Conservation (phyloP, 495 filamentous ascomycete species). For the Talaromyces liani region DNA sequence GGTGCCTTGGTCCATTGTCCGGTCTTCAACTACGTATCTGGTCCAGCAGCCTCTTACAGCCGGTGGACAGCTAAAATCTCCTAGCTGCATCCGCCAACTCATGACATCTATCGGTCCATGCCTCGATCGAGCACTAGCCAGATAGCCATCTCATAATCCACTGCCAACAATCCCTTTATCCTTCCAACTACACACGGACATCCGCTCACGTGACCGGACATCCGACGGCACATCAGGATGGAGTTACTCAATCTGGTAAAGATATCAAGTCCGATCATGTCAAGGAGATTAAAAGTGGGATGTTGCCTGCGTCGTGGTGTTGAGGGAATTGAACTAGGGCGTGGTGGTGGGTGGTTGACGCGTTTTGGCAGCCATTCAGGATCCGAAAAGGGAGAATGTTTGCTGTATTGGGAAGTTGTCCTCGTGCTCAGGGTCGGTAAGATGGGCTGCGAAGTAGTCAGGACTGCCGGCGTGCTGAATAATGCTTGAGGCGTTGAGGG, state of each 20-base stretch:
- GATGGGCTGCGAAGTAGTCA: not conserved
- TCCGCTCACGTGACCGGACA: slow-evolving; percentile 6
- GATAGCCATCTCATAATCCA: too few relatives aligned
- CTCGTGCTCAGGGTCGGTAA: not conserved
- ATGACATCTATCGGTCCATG: too few relatives aligned
- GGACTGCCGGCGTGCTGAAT: not conserved
- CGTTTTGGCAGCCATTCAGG: not conserved
- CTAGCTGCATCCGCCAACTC: too few relatives aligned
- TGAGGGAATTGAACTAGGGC: not conserved
- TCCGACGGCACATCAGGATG: not conserved
- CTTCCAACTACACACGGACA: not conserved
- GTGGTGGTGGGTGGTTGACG: not conserved
- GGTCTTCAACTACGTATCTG: too few relatives aligned
- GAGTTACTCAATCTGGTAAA: not conserved
- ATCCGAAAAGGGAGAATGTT: not conserved
- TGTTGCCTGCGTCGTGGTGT: not conserved
- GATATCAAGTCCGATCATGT: not conserved
- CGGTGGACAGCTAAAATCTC: too few relatives aligned
- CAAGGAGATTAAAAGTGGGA: not conserved
- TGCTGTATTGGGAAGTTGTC: not conserved
- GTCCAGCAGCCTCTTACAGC: too few relatives aligned
- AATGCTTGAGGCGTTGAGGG: not conserved
- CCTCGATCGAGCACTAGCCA: too few relatives aligned
- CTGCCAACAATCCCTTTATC: too few relatives aligned
- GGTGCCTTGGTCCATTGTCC: not conserved